Evolutionary conservation across 768 basidiomycete species (phyloP).

Genomic region (Amanita exitialis): DNA sequence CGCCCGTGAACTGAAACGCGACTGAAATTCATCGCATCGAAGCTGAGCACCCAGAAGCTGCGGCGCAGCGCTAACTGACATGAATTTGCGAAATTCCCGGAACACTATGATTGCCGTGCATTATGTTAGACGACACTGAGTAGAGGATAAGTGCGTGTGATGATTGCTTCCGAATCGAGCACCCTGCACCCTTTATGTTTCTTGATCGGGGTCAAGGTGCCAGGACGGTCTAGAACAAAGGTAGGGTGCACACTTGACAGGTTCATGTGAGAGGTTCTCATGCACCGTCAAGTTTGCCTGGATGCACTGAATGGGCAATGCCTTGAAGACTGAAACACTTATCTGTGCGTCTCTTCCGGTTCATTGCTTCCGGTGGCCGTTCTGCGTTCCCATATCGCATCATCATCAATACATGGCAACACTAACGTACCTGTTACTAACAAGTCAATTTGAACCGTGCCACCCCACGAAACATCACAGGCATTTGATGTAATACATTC

Average conservation of each 20-base stretch:
- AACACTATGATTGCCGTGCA: not conserved
- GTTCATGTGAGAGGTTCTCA: not conserved
- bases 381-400: not conserved
- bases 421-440: slow-evolving; percentile 1
- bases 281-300: not conserved
- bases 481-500: not conserved
- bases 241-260: not conserved
- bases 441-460: slow-evolving; percentile 1
- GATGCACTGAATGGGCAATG: not conserved
- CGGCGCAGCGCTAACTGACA: not conserved
- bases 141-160: too few species aligned
- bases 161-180: too few species aligned
- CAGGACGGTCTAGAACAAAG: not conserved
- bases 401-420: slow-evolving; percentile 4
- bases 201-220: not conserved
- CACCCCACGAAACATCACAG: not conserved
- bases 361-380: not conserved
- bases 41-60: not conserved
- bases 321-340: not conserved
- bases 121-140: too few species aligned
- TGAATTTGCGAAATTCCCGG: not conserved
- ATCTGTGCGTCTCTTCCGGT: not conserved
- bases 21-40: not conserved
- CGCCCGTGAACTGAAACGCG: not conserved
- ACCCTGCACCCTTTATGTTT: too few species aligned